Evolutionary conservation across 441 rosid genomes (phyloP), one percentile per base, ranked within the genome.

Genomic region (Arabidopsis lyrata): DNA sequence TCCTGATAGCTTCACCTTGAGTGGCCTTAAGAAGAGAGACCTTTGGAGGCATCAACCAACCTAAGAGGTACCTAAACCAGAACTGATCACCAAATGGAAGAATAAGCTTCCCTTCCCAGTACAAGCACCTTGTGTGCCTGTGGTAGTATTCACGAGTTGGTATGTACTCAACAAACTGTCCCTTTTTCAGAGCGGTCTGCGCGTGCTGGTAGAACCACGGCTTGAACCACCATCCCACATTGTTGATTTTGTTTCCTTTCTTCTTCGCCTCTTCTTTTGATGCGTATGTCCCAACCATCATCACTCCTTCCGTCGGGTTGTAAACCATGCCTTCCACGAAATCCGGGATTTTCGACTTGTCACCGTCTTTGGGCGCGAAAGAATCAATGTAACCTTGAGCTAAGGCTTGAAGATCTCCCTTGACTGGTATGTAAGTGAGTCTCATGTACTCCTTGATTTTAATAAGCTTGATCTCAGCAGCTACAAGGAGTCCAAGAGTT

Each of bases 11-110:
- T 84, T 95, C 99, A 63, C 99, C 99, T 85, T 95, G 99, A 57
- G 97, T 95, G n/a, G 97, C 97, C 82, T 95, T 95, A 55, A 93
- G 99, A 81, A 95, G 84, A 41, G 99, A 93, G 58, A 95, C 97
- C 89, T 95, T 95, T 8, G 99, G 99, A 50, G 99, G 99, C 99
- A 93, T 95, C 85, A 91, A 5, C 99, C 99, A 95, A 77, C 99
- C 99, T 18, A 95, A 77, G 44, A 93, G 88, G 72, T 74, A 90
- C 86, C 99, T 87, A 66, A 93, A 95, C 99, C 99, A 95, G 70
- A 83, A 87, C 80, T 95, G 99, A 81, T 95, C 99, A 24, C 76
- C 99, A 15, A 95, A 95, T 2, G 98, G 97, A 77, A 95, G 98
- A 56, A 95, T 95, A 60, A 95, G 97, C 84, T 95, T 95, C 44